Base-by-base conservation (phyloP, 1,284 basidiomycete species). In the Pyrrhoderma noxium region DNA sequence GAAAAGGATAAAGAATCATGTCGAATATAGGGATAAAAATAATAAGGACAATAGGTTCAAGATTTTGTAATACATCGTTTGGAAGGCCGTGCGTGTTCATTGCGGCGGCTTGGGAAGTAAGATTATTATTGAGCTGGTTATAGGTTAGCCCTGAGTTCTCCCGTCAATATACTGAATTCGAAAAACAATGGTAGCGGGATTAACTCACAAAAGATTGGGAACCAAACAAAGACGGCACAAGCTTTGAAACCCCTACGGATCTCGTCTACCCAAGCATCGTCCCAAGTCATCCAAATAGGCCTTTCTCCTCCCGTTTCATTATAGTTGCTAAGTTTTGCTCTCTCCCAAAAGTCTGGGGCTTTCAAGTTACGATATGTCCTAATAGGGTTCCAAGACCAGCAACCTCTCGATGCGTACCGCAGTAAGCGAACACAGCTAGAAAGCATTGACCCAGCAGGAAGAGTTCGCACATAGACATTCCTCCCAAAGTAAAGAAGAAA, bases 241-340 rank as follows among this genome's bases (percentile, higher is more conserved):
- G 92, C 92, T 65, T 89, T 89, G 67, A 92, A 68, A 1, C 87
- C 89, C 60, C 89, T 78, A 52, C 75, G 73, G 47, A 93, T 80
- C 64, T 94, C 91, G 50, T 91, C 87, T 13, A 94, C 88, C 80
- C 83, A 91, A 37, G 72, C 62, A 60, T 89, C 86, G 59, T 89
- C 83, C 62, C 79, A 86, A 3, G 68, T 80, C 82, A 87, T 87
- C 85, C 84, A 87, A 1, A 41, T 31, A 0, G 84, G 85, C 40
- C 68, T 70, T 25, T 67, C 65, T 8, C 47, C 34, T 25, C 40
- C 51, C 8, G 22, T 66, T 1, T 60, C 68, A 13, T 64, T 58
- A 45, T 70, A 62, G 22, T 67, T 69, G 58, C 80, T 84, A 0
- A 89, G 89, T 65, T 89, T 89, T 2, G 75, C 86, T 41, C 61